Evolutionary conservation across 495 filamentous ascomycete species (phyloP).

Genomic region (Bathelium albidoporum): DNA sequence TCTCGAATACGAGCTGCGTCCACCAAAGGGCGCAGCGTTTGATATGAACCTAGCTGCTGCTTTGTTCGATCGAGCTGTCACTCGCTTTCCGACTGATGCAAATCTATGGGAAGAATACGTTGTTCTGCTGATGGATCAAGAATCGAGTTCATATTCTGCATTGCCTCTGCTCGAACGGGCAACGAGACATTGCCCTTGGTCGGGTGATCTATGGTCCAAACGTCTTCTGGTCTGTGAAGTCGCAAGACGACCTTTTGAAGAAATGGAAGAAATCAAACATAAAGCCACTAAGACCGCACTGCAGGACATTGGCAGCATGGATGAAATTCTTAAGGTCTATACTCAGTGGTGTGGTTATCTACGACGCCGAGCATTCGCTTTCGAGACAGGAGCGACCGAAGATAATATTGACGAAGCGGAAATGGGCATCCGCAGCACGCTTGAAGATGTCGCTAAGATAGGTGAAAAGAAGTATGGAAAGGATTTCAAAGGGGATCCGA

Average conservation of each 20-base stretch:
- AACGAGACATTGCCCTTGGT: conserved; percentile 84
- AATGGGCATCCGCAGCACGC: conserved; percentile 72
- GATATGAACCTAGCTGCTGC: conserved; percentile 42
- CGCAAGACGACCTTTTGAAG: conserved; percentile 59
- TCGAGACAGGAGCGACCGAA: conserved; percentile 53
- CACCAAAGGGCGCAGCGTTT: conserved; percentile 49
- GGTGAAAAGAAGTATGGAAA: conserved; percentile 67
- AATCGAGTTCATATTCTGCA: conserved; percentile 24
- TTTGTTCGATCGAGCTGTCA: conserved; percentile 64
- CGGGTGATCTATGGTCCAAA: conserved; percentile 79
- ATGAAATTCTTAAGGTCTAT: conserved; percentile 78
- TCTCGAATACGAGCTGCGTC: conserved; percentile 65
- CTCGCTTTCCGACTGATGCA: conserved; percentile 60
- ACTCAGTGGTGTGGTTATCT: conserved; percentile 89
- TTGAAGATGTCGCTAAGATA: conserved; percentile 70
- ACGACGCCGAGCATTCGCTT: conserved; percentile 67
- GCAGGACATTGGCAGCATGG: conserved; percentile 64
- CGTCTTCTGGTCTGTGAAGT: conserved; percentile 75
- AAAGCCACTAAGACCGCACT: conserved; percentile 74
- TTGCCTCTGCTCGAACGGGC: conserved; percentile 57
- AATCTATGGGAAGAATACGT: conserved; percentile 71
- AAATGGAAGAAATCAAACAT: conserved; percentile 83
- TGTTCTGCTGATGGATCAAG: conserved; percentile 53
- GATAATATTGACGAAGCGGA: conserved; percentile 88
- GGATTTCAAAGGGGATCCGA: conserved; percentile 70